Conservation (phyloP, 2,329 filamentous ascomycete species). For the Calonectria ilicicola region DNA sequence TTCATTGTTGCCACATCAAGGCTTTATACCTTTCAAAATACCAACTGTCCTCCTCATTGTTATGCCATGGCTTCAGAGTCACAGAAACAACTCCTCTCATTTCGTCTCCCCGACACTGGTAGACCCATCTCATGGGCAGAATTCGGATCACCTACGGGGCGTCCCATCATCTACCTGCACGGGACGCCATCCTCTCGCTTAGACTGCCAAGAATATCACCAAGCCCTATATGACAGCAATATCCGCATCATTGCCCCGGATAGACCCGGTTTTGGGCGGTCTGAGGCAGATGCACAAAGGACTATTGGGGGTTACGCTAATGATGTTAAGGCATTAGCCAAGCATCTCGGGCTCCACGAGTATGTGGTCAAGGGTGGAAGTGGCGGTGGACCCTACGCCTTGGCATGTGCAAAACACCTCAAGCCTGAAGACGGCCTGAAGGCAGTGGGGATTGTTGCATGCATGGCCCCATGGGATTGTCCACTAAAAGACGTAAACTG, state of each 20-base stretch:
- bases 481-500: constrained; percentile 18
- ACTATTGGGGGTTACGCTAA: constrained; percentile 21
- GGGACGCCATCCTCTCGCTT: constrained; percentile 21
- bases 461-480: constrained; percentile 16
- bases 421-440: constrained; percentile 14
- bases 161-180: constrained; percentile 23
- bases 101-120: constrained; percentile 20
- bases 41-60: neutral
- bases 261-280: constrained; percentile 19
- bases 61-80: constrained; percentile 5
- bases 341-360: constrained; percentile 5
- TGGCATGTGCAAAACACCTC: constrained; percentile 22
- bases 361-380: constrained; percentile 23
- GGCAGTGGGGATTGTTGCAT: constrained; percentile 15
- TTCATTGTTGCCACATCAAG: neutral
- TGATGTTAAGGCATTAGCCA: constrained; percentile 17
- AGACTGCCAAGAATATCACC: constrained; percentile 19
- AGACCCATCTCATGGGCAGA: constrained; percentile 29
- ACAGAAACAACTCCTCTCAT: neutral
- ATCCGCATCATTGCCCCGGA: constrained; percentile 25
- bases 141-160: constrained; percentile 9
- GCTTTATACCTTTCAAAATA: neutral
- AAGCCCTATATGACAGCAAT: neutral
- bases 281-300: constrained; percentile 4
- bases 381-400: constrained; percentile 24